Base-by-base conservation (phyloP, 345 rosid genomes). In the Brassica rapa region DNA sequence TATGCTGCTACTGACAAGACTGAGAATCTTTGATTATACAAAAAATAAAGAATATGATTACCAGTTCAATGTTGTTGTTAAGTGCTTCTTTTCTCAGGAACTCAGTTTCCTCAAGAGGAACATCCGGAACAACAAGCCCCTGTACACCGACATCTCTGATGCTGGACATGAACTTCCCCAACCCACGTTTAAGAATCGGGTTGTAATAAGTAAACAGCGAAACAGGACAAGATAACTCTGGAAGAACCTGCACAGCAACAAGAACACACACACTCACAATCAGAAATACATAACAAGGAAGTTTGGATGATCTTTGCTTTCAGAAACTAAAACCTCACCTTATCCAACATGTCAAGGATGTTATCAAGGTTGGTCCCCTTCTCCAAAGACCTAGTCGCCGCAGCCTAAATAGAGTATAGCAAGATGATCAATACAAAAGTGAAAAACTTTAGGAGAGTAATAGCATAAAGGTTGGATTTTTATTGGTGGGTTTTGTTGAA, bases 51-150 rank as follows among this genome's bases (percentile, higher is more conserved):
- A 7, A 33, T 33, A 79, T 51, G 49, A 81, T 30, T 63, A 83
- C 98, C 93, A 93, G 76, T 82, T 95, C 99, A 73, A 95, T 90
- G 27, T 84, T 80, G 62, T 87, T 74, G 78, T 83, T 87, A 19
- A 82, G 23, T 64, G 99, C 94, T 88, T 88, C 98, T 75, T 76
- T 83, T 77, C 97, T 89, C 71, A 95, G 76, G 77, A 84, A 64
- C 72, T 89, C 92, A 65, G 98, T 89, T 86, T 95, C 99, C 81
- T 95, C 99, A 15, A 95, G 81, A 77, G 98, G 99, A 80, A 95
- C 96, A 85, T 95, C 99, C 3, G 98, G 97, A 81, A 95, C 97
- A 30, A 93, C 96, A 82, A 95, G 96, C 78, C 91, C 99, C 6
- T 86, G 96, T 66, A 95, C 84, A 27, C 99, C 97, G 1, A 64